A percentile compares a stretch with the other conserved stretches of the same genome.
These are phyloP conservation scores for Talaromyces funiculosus DNA, from an alignment of 2,329 filamentous ascomycete genomes.

Conservation along the genomic window DNA sequence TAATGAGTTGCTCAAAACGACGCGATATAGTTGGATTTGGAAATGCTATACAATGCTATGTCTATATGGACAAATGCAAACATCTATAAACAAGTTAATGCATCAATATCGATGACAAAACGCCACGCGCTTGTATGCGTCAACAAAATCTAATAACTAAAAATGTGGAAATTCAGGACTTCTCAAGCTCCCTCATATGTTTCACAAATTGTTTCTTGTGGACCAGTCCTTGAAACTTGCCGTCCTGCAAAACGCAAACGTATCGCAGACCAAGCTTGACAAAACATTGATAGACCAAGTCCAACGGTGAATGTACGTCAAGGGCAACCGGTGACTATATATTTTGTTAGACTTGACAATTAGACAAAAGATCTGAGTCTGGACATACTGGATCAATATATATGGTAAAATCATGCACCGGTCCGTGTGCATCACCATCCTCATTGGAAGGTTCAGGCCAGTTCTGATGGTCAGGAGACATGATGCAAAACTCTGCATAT, in stretches of 20 bases:
- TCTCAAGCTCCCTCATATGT: slow-evolving; percentile 64
- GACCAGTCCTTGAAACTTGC: slow-evolving; percentile 82
- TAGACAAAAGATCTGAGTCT: not conserved
- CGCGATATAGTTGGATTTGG: not conserved
- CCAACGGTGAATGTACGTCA: slow-evolving; percentile 85
- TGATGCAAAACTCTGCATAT: slow-evolving; percentile 65
- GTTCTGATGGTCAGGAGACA: slow-evolving; percentile 54
- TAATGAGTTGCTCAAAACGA: not conserved
- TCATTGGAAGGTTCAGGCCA: not conserved
- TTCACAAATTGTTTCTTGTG: slow-evolving; percentile 98
- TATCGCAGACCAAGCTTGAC: slow-evolving; percentile 89
- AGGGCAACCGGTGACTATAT: slow-evolving; percentile 71
- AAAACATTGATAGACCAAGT: slow-evolving; percentile 94
- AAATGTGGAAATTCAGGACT: slow-evolving; percentile 1
- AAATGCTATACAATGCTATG: not conserved
- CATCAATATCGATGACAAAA: not conserved
- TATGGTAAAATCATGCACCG: slow-evolving; percentile 78
- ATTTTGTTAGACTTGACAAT: slow-evolving; percentile 15
- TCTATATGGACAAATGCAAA: slow-evolving; percentile 2
- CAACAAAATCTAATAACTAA: not conserved
- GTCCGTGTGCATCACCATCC: slow-evolving; percentile 48
- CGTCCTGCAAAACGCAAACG: slow-evolving; percentile 80
- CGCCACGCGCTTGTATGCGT: slow-evolving; percentile 13
- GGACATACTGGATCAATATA: slow-evolving; percentile 79
- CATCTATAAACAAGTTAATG: not conserved